phyloP scores from a whole-genome alignment of 768 basidiomycete genomes.

The Lactarius sp. region DNA sequence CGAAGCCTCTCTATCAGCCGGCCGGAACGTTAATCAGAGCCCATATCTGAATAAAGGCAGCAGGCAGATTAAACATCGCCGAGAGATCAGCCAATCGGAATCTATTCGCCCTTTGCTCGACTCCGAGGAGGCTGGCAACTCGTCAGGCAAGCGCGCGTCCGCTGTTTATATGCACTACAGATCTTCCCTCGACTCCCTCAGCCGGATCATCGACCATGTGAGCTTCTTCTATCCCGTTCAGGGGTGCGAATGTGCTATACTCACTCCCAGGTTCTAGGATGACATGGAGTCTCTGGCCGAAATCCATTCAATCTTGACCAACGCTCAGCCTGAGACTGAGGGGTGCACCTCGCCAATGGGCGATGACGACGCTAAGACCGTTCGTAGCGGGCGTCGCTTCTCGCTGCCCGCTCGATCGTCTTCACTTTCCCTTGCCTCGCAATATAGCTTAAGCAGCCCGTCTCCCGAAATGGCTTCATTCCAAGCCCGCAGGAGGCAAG shows the following conservation, averaged over 20 bases:
- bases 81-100: slow-evolving; percentile 48
- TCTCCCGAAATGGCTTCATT: slow-evolving; percentile 51
- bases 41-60: slow-evolving; percentile 39
- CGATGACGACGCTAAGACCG: slow-evolving; percentile 18
- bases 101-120: slow-evolving; percentile 49
- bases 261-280: slow-evolving; percentile 44
- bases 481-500: slow-evolving; percentile 65
- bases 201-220: slow-evolving; percentile 76
- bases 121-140: slow-evolving; percentile 10
- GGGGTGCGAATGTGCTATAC: slow-evolving; percentile 8
- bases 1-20: slow-evolving; percentile 18
- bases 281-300: slow-evolving; percentile 70
- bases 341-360: slow-evolving; percentile 20
- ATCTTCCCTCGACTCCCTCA: slow-evolving; percentile 73
- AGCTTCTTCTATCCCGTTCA: slow-evolving; percentile 28
- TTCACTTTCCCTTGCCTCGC: slow-evolving; percentile 52
- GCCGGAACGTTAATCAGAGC: slow-evolving; percentile 45
- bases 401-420: slow-evolving; percentile 67
- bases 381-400: slow-evolving; percentile 28
- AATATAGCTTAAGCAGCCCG: slow-evolving; percentile 37
- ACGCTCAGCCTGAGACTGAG: slow-evolving; percentile 13
- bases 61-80: slow-evolving; percentile 37
- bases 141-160: slow-evolving; percentile 24
- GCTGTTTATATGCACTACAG: slow-evolving; percentile 70
- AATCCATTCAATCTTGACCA: slow-evolving; percentile 62